Conservation (phyloP, 169 alveolate species). For the Eimeria necatrix region DNA sequence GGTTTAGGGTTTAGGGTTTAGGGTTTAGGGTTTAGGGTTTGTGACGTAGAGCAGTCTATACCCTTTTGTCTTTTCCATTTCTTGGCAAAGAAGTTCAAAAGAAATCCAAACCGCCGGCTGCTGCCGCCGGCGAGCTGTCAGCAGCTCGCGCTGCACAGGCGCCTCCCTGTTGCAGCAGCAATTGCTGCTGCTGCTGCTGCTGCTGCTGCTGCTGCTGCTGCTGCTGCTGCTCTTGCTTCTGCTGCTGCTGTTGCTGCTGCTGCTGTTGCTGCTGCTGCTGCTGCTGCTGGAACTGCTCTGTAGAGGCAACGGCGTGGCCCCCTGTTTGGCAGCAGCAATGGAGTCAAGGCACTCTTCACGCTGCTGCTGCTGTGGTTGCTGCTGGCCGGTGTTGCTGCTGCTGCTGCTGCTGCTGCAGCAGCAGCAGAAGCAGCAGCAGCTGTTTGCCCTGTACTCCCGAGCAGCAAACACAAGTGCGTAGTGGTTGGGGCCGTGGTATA, state of each 20-base stretch:
- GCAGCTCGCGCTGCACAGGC: constrained; percentile 18
- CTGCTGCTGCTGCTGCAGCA: neutral
- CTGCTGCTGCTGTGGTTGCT: neutral
- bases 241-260: constrained; percentile 13
- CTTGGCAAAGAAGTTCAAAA: neutral
- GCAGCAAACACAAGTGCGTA: constrained; percentile 55
- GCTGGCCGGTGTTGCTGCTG: neutral
- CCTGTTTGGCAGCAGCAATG: neutral
- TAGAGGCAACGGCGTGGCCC: neutral
- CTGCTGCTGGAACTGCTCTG: neutral
- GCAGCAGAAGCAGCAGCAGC: constrained; percentile 40
- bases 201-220: constrained; percentile 63
- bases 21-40: constrained; percentile 57
- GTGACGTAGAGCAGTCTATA: constrained; percentile 26
- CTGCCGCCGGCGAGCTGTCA: constrained; percentile 21
- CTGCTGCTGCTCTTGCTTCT: neutral
- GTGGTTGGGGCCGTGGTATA: constrained; percentile 47
- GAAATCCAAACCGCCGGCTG: constrained; percentile 12
- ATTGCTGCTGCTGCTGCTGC: constrained; percentile 47
- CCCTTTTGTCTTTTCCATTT: neutral
- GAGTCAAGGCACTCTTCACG: too few species aligned
- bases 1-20: neutral
- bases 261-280: constrained; percentile 26
- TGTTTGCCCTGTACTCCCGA: neutral
- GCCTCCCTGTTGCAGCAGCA: constrained; percentile 17